Evolutionary conservation across 352 stramenopile genomes (phyloP).

Genomic region (Globisporangium emineosum): DNA sequence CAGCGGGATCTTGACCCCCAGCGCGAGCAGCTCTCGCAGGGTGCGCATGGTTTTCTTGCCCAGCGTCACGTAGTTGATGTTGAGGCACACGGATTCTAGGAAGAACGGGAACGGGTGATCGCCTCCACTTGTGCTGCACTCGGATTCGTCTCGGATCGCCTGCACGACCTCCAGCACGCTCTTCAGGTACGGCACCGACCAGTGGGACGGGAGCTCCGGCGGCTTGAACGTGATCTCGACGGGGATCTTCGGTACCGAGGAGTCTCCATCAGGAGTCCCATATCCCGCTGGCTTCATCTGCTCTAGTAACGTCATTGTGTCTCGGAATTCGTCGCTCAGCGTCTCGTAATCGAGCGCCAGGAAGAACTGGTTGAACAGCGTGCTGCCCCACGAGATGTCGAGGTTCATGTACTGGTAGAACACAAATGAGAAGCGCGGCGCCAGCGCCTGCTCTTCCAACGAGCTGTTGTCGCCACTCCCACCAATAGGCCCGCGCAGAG

Average conservation of each 20-base stretch:
- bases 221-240: conserved; percentile 17
- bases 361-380: conserved; percentile 21
- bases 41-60: conserved; percentile 6
- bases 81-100: conserved; percentile 6
- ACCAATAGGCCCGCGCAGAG: not conserved
- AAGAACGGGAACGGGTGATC: conserved; percentile 13
- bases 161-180: conserved; percentile 20
- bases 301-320: conserved; percentile 5
- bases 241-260: not conserved
- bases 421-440: conserved; percentile 13
- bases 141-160: conserved; percentile 14
- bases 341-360: conserved; percentile 11
- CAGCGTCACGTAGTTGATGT: conserved; percentile 14
- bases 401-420: conserved; percentile 17
- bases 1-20: conserved; percentile 11
- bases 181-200: conserved; percentile 15
- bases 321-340: conserved; percentile 12
- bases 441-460: not conserved
- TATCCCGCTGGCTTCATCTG: not conserved
- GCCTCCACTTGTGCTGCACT: conserved; percentile 11
- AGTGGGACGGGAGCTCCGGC: conserved; percentile 12
- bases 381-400: conserved; percentile 18
- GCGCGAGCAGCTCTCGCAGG: conserved; percentile 7
- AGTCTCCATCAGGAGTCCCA: not conserved
- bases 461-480: not conserved